Conservation (phyloP, 495 filamentous ascomycete genomes). For the Penicillium steckii region DNA sequence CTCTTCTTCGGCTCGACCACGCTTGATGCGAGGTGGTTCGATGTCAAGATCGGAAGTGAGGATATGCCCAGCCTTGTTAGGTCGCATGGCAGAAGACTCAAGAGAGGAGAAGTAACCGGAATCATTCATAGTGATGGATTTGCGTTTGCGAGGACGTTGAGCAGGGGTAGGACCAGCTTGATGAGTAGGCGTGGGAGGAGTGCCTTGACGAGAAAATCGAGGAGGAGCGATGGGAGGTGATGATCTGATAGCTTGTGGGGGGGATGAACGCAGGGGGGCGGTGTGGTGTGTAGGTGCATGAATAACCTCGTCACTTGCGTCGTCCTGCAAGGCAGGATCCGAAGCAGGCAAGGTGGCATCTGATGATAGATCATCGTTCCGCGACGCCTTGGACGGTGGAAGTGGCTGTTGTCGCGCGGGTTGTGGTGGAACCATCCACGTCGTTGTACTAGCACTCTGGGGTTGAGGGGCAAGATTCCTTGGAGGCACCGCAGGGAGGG, state of each 20-base stretch:
- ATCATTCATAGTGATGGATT: constrained; percentile 78
- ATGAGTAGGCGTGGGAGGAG: constrained; percentile 66
- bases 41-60: constrained; percentile 69
- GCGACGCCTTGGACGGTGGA: constrained; percentile 18
- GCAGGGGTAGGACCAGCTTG: constrained; percentile 51
- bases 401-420: constrained; percentile 26
- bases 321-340: constrained; percentile 69
- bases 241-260: constrained; percentile 69
- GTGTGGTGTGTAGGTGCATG: constrained; percentile 30
- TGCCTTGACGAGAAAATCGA: constrained; percentile 61
- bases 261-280: constrained; percentile 53
- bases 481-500: constrained; percentile 38
- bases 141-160: constrained; percentile 66
- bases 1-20: constrained; percentile 90
- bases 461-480: constrained; percentile 29
- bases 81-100: constrained; percentile 87
- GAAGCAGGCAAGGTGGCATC: constrained; percentile 94
- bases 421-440: constrained; percentile 41
- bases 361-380: constrained; percentile 69
- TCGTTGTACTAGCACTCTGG: constrained; percentile 32
- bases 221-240: constrained; percentile 81
- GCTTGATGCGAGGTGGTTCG: constrained; percentile 75
- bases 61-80: constrained; percentile 57
- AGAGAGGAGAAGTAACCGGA: constrained; percentile 97
- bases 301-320: constrained; percentile 50